Percentiles rank a stretch among this genome's conserved stretches.
Evolutionary conservation across 306 rosid species (phyloP).

Genomic region (Erythrophleum fordii): DNA sequence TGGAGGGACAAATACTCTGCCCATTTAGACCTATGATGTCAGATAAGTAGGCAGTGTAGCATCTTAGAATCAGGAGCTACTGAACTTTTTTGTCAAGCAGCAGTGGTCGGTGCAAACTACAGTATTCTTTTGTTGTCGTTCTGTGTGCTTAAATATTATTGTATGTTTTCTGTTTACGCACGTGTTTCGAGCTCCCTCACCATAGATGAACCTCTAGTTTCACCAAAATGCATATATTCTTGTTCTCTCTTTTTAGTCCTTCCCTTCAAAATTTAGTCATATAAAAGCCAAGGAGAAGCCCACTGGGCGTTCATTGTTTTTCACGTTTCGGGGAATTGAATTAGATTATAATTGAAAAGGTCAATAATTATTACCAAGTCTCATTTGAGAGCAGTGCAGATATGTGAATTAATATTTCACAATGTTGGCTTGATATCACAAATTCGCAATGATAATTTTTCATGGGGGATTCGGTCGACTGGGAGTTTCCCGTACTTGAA

Average conservation of each 20-base stretch:
- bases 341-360: neutral
- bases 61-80: conserved; percentile 38
- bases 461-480: too few species aligned
- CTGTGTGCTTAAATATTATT: conserved; percentile 1
- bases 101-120: conserved; percentile 30
- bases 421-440: neutral
- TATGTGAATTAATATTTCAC: neutral
- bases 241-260: neutral
- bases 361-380: neutral
- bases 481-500: neutral
- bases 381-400: neutral
- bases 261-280: neutral
- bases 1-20: conserved; percentile 29
- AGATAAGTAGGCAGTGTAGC: conserved; percentile 36
- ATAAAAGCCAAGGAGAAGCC: neutral
- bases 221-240: neutral
- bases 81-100: neutral
- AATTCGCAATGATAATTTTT: neutral
- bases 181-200: neutral
- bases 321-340: neutral
- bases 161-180: neutral
- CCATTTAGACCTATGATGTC: conserved; percentile 21
- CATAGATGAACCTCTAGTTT: neutral
- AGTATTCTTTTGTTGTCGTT: conserved; percentile 23
- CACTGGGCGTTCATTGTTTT: neutral